Conservation (phyloP, 2,329 filamentous ascomycete genomes). For the Claviceps sp. region DNA sequence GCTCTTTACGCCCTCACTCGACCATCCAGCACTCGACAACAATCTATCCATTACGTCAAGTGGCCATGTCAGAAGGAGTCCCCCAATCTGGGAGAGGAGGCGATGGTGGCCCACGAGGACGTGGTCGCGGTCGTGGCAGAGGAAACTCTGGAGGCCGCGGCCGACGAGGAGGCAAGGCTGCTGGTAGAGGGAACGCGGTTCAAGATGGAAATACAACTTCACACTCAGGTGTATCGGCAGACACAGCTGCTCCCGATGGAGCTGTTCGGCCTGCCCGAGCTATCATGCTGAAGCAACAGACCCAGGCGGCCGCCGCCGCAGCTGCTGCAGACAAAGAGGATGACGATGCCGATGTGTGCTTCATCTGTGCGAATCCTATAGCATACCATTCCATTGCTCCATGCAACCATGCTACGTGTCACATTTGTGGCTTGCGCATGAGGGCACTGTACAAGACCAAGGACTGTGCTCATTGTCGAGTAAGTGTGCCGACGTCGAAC, state of each 20-base stretch:
- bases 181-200: conserved; percentile 5
- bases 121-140: conserved; percentile 24
- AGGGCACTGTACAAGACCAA: conserved; percentile 92
- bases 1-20: neutral
- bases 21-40: neutral
- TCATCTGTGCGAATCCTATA: conserved; percentile 89
- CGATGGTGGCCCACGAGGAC: conserved; percentile 21
- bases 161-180: conserved; percentile 17
- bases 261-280: conserved; percentile 22
- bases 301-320: conserved; percentile 8
- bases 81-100: conserved; percentile 17
- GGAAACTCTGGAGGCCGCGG: conserved; percentile 1
- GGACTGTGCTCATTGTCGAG: conserved; percentile 89
- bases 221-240: conserved; percentile 6
- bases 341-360: conserved; percentile 70
- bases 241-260: conserved; percentile 19
- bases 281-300: conserved; percentile 7
- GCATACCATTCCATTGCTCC: conserved; percentile 79
- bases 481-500: conserved; percentile 28
- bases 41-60: neutral
- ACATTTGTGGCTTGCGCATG: conserved; percentile 86
- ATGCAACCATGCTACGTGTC: conserved; percentile 92
- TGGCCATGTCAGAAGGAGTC: conserved; percentile 11
- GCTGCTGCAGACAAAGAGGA: conserved; percentile 20
- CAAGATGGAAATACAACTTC: conserved; percentile 6